Conservation (phyloP, 2,329 filamentous ascomycete species). For the Monilinia vaccinii-corymbosi region DNA sequence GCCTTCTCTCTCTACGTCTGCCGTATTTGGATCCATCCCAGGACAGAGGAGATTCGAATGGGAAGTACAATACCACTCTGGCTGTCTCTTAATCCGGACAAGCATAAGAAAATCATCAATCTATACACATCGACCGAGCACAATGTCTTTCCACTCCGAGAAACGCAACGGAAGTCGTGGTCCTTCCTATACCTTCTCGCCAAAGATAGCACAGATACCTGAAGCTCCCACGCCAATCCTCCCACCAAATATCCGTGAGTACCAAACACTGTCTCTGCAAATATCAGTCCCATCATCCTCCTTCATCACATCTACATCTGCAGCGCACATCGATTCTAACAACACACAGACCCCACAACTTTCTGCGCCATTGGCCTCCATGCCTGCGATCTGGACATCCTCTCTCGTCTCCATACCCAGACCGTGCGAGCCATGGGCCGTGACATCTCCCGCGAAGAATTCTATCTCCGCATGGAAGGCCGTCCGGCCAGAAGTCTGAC, state of each 20-base stretch:
- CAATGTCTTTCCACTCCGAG: background rate
- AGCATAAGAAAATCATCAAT: background rate
- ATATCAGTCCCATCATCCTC: too few species aligned
- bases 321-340: background rate
- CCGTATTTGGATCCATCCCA: background rate
- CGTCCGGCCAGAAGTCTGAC: background rate
- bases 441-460: constrained; percentile 4
- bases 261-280: background rate
- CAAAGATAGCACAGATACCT: background rate
- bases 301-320: background rate
- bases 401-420: constrained; percentile 2
- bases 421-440: background rate
- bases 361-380: constrained; percentile 5
- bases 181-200: background rate
- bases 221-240: background rate
- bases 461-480: constrained; percentile 7
- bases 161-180: constrained; percentile 1
- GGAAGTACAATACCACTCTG: background rate
- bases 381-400: background rate
- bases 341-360: background rate
- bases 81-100: background rate
- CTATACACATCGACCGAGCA: background rate
- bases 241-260: background rate
- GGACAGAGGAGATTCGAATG: background rate
- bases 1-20: background rate